Evolutionary conservation across 768 basidiomycete genomes (phyloP).

Genomic region (Floccularia luteovirens): DNA sequence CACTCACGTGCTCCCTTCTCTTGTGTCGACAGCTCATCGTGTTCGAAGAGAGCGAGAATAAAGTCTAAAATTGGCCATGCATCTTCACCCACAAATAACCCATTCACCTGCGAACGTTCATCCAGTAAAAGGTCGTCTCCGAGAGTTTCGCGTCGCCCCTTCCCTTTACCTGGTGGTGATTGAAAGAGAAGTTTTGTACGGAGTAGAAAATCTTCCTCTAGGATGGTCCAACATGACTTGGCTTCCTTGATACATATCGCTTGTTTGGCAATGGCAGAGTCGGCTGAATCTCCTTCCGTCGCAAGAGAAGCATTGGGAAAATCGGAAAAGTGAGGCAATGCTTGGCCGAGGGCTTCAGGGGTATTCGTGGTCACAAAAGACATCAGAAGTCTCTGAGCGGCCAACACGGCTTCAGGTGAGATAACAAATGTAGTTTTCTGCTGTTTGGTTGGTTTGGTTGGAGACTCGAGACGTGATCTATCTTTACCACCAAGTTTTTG

Average conservation of each 20-base stretch:
- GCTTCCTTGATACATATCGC: slow-evolving; percentile 44
- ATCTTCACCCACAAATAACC: slow-evolving; percentile 41
- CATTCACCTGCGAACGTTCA: slow-evolving; percentile 8
- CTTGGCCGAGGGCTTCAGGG: slow-evolving; percentile 42
- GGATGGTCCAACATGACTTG: slow-evolving; percentile 54
- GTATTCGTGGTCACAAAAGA: slow-evolving; percentile 52
- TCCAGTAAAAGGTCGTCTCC: slow-evolving; percentile 17
- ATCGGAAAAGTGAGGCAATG: slow-evolving; percentile 43
- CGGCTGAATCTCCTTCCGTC: slow-evolving; percentile 28
- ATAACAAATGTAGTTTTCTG: slow-evolving; percentile 29
- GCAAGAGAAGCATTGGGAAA: slow-evolving; percentile 10
- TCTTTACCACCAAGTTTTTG: slow-evolving; percentile 14
- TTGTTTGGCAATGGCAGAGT: slow-evolving; percentile 51
- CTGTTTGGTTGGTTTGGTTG: slow-evolving; percentile 37
- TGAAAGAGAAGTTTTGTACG: slow-evolving; percentile 18
- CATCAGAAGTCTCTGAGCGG: slow-evolving; percentile 46
- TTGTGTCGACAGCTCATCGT: slow-evolving; percentile 40
- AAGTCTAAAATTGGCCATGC: slow-evolving; percentile 72
- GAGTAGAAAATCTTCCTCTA: slow-evolving; percentile 46
- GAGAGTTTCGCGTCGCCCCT: slow-evolving; percentile 17
- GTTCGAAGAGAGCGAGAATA: slow-evolving; percentile 61
- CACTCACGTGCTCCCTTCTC: slow-evolving; percentile 28
- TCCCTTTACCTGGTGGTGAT: slow-evolving; percentile 26
- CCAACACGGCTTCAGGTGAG: slow-evolving; percentile 35
- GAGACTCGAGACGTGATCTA: slow-evolving; percentile 29